These are phyloP conservation scores for Suillus variegatus DNA, from an alignment of 768 basidiomycete genomes.

Conservation along the genomic window DNA sequence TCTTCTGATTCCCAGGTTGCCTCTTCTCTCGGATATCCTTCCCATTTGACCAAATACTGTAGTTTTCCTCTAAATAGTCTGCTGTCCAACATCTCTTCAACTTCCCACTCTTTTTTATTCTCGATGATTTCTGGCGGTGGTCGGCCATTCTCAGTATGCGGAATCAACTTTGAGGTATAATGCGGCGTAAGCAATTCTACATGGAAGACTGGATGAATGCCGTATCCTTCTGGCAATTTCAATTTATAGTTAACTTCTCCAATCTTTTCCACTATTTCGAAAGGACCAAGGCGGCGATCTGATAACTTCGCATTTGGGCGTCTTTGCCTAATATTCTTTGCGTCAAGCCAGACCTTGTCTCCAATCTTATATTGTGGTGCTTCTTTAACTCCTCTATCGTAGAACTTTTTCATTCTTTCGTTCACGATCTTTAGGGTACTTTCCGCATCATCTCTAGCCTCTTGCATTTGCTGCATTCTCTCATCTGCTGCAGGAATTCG, in stretches of 20 bases:
- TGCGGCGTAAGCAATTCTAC: too few species aligned
- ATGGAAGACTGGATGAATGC: too few species aligned
- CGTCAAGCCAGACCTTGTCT: conserved; percentile 28
- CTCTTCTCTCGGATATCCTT: too few species aligned
- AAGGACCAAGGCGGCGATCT: not conserved
- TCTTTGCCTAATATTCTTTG: conserved; percentile 18
- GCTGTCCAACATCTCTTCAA: too few species aligned
- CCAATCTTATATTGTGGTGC: conserved; percentile 16
- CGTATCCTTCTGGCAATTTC: not conserved
- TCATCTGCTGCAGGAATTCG: conserved; percentile 13
- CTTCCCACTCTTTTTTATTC: too few species aligned
- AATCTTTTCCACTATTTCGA: not conserved
- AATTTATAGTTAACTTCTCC: not conserved
- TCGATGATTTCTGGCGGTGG: too few species aligned
- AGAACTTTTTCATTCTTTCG: conserved; percentile 25
- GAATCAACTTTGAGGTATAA: too few species aligned
- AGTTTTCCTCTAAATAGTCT: too few species aligned
- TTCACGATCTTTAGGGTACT: conserved; percentile 12
- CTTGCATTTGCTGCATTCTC: conserved; percentile 19
- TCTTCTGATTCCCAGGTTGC: too few species aligned
- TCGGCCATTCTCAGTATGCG: too few species aligned
- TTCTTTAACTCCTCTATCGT: conserved; percentile 13
- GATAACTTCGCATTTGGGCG: not conserved
- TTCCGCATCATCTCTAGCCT: conserved; percentile 7
- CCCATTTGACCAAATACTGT: too few species aligned